Percentiles rank a stretch among this genome's conserved stretches.
Evolutionary conservation across 768 basidiomycete genomes (phyloP).

Genomic region (Leccinum sublutescens): DNA sequence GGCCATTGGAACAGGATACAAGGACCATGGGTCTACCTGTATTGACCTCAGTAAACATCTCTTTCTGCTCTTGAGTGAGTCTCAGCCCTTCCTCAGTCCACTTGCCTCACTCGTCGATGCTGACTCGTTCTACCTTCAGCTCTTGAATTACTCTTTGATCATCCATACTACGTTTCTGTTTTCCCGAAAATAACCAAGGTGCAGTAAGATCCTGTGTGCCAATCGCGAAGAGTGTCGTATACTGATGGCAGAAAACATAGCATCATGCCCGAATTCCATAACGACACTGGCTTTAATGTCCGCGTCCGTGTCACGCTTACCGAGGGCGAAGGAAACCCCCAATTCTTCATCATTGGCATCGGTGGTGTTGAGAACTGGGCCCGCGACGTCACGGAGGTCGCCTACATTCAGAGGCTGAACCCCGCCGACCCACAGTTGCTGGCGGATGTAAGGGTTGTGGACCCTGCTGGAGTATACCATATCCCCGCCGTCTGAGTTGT

Average conservation of each 20-base stretch:
- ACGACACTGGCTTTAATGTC: neutral
- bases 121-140: no score
- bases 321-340: neutral
- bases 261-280: neutral
- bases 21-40: neutral
- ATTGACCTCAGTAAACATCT: no score
- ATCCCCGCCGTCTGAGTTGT: no score
- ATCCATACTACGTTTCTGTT: neutral
- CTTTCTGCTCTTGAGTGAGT: no score
- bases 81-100: no score
- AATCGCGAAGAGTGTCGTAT: no score
- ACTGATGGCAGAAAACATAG: neutral
- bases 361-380: rapidly evolving
- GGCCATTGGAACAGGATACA: neutral
- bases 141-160: neutral
- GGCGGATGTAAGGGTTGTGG: no score
- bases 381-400: neutral
- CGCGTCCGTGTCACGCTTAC: neutral
- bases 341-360: neutral
- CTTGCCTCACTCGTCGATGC: no score
- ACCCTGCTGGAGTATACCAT: no score
- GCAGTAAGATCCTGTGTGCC: no score
- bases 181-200: neutral
- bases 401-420: no score
- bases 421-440: no score